phyloP scores from a whole-genome alignment of 2,329 filamentous ascomycete species.

The Aspergillus sp. region DNA sequence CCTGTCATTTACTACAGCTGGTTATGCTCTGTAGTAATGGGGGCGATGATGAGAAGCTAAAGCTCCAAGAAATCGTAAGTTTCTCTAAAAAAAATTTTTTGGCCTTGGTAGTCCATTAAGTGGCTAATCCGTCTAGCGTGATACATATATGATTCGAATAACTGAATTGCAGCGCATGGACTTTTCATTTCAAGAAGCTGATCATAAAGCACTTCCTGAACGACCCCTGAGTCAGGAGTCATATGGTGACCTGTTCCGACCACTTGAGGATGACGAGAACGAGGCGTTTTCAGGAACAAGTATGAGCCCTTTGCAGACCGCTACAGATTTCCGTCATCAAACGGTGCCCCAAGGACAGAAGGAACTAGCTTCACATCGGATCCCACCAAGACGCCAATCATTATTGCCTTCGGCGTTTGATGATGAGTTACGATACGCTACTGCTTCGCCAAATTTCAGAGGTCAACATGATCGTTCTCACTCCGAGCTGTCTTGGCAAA shows the following conservation, averaged over 20 bases:
- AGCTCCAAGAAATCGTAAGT: constrained; percentile 89
- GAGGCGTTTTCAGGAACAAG: constrained; percentile 47
- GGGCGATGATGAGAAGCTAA: constrained; percentile 74
- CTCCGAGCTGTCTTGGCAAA: constrained; percentile 8
- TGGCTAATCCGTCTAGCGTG: constrained; percentile 53
- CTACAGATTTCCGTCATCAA: constrained; percentile 32
- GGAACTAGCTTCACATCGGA: constrained; percentile 20
- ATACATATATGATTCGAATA: constrained; percentile 86
- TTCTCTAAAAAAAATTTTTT: not conserved
- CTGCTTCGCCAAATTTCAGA: constrained; percentile 15
- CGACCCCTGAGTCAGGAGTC: constrained; percentile 59
- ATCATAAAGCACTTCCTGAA: constrained; percentile 73
- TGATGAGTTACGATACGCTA: constrained; percentile 17
- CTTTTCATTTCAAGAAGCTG: constrained; percentile 43
- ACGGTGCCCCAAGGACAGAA: constrained; percentile 19
- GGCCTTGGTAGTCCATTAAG: not conserved
- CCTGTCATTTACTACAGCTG: constrained; percentile 79
- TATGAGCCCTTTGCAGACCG: constrained; percentile 49
- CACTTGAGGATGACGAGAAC: constrained; percentile 30
- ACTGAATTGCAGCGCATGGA: constrained; percentile 74
- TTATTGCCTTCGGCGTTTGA: constrained; percentile 31
- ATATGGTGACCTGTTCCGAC: constrained; percentile 38
- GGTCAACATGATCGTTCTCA: constrained; percentile 41
- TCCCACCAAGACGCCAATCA: constrained; percentile 35
- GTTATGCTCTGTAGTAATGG: constrained; percentile 81